Conservation (phyloP, 805 yeast species). For the Zygosaccharomyces siamensis region DNA sequence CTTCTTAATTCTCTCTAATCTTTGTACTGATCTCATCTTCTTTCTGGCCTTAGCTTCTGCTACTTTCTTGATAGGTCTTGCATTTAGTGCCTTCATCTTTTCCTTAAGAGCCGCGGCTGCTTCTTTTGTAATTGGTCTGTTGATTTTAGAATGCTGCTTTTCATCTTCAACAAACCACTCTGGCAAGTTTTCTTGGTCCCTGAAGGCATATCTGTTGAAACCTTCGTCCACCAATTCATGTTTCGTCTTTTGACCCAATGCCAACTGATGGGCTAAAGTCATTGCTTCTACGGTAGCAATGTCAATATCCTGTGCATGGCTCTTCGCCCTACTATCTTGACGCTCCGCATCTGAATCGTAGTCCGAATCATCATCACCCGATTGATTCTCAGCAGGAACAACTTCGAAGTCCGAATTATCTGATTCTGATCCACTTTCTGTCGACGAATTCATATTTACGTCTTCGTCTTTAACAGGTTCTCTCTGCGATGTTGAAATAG, state of each 20-base stretch:
- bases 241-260: slow-evolving; percentile 79
- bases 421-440: slow-evolving; percentile 19
- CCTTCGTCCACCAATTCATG: slow-evolving; percentile 90
- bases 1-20: slow-evolving; percentile 85
- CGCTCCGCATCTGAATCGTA: slow-evolving; percentile 52
- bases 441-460: slow-evolving; percentile 17
- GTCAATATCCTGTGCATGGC: slow-evolving; percentile 63
- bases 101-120: slow-evolving; percentile 75
- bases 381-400: slow-evolving; percentile 40
- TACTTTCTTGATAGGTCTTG: slow-evolving; percentile 98
- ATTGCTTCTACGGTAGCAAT: slow-evolving; percentile 92
- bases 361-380: slow-evolving; percentile 39
- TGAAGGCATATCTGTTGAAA: slow-evolving; percentile 83
- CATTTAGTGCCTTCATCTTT: slow-evolving; percentile 75
- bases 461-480: slow-evolving; percentile 13
- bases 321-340: slow-evolving; percentile 39
- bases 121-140: slow-evolving; percentile 92
- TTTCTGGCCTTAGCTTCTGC: slow-evolving; percentile 95
- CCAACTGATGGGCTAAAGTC: slow-evolving; percentile 96
- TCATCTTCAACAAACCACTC: slow-evolving; percentile 98
- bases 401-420: slow-evolving; percentile 41
- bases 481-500: slow-evolving; percentile 15
- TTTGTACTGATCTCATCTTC: slow-evolving; percentile 83
- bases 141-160: slow-evolving; percentile 73
- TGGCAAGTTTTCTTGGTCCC: slow-evolving; percentile 87